Base-by-base conservation (phyloP, 2,329 filamentous ascomycete genomes). In the Pyricularia pennisetigena region DNA sequence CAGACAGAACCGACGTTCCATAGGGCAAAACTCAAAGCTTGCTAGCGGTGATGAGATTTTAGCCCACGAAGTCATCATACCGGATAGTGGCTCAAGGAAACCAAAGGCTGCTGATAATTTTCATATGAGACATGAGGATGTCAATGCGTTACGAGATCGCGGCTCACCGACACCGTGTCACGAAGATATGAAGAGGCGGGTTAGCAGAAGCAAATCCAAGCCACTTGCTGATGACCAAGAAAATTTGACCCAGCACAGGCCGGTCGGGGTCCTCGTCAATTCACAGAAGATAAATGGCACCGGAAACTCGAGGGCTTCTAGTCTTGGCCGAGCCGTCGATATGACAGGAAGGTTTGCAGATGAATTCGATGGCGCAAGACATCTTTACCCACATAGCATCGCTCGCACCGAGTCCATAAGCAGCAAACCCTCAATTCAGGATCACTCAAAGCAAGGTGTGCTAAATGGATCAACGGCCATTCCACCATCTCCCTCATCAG, bases 141-240 rank as follows among this genome's bases (percentile, higher is more conserved):
- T 59, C 16, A 54, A 29, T 24, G 30, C 23, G 54, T 24, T 67
- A 41, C 29, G 66, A 32, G 66, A 67, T n/a, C 66, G 66, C 6
- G 66, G 66, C 28, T 67, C 66, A 29, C 66, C 66, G 29, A 63
- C 66, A 26, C 57, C 32, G n/a, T 54, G 24, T n/a, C 32, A 66
- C 14, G 64, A 41, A 54, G 35, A 66, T 23, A 66, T 54, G 32
- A 66, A 41, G 35, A 54, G 35, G 26, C 23, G 64, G 24, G 26
- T 66, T 16, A 29, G 64, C 20, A 54, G 64, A 35, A 28, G 59
- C 59, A 28, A 12, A 16, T 28, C 24, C 24, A 26, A 62, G 59
- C 26, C 59, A 62, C 24, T 7, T 14, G 12, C 59, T 16, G 59
- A 62, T 62, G 9, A 62, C 12, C 57, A 61, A 61, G 57, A 24